phyloP scores from a whole-genome alignment of 441 rosid genomes.

The Adansonia grandidieri region DNA sequence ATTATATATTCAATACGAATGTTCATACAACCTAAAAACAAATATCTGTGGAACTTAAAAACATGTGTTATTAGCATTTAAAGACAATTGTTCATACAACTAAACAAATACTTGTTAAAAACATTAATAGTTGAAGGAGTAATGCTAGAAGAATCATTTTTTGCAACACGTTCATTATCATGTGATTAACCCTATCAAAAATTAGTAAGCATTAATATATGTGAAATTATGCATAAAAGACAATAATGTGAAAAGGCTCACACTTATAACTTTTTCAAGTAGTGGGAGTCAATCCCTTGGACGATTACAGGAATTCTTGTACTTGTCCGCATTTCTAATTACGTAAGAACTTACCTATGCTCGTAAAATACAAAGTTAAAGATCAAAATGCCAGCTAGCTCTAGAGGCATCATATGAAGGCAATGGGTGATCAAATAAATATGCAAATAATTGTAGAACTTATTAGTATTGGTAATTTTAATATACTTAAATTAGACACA shows the following conservation, averaged over 20 bases:
- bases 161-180: too few relatives aligned
- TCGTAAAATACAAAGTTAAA: constrained; percentile 14
- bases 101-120: too few relatives aligned
- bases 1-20: too few relatives aligned
- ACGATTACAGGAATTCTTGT: constrained; percentile 82
- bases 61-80: too few relatives aligned
- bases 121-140: too few relatives aligned
- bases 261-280: constrained; percentile 88
- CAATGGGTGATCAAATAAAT: background rate
- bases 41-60: too few relatives aligned
- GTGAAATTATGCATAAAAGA: background rate
- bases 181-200: too few relatives aligned
- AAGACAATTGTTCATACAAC: too few relatives aligned
- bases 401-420: background rate
- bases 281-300: constrained; percentile 77
- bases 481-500: too few relatives aligned
- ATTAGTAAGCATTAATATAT: too few relatives aligned
- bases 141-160: too few relatives aligned
- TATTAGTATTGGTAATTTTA: background rate
- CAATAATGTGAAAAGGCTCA: constrained; percentile 39
- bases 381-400: background rate
- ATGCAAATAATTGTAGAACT: background rate
- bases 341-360: constrained; percentile 73
- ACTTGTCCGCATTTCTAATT: constrained; percentile 84
- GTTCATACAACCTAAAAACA: too few relatives aligned